Evolutionary conservation across 192 early-diverging fungal species (phyloP), one percentile per base, ranked within the genome.

Genomic region (Gaertneriomyces sp.): DNA sequence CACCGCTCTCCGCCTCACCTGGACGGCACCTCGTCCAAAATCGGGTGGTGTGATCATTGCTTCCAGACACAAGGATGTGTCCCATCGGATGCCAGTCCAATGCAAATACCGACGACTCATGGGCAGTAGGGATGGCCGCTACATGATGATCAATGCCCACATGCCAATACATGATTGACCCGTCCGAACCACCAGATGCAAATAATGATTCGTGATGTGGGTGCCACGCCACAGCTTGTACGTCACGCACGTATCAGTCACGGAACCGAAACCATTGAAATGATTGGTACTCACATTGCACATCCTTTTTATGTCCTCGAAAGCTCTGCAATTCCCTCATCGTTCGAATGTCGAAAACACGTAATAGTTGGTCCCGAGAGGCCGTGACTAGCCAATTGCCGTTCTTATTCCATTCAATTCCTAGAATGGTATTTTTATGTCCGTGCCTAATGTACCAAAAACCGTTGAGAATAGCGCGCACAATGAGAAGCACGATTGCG

Each of bases 81-180:
- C 97, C 97, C 55, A 92, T 75, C 7, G 97, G 97, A 75, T 99
- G 95, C 92, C 93, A 99, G 63, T 95, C 95, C 12, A 99, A 68
- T 8, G 94, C 89, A 91, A 96, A 99, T 39, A 98, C 86, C 49
- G 91, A 88, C 19, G 88, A 90, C 17, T 89, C 90, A 66, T 98
- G 93, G 0, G 93, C 94, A 11, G 79, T 84, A 47, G 92, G 90
- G 61, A 94, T 77, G 14, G 70, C 76, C 9, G 72, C 72, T 14
- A 82, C 63, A 1, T 77, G 66, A 45, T 76, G 57, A 14, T 79
- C 77, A 4, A 60, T 73, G 66, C 92, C 94, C 42, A 90, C 88
- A 17, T 87, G 73, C 97, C 97, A 99, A 60, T 86, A 91, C 74
- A 84, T 81, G 16, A 94, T 85, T 7, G 85, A 80, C 0, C 93